These are phyloP conservation scores for Scedosporium boydii DNA, from an alignment of 2,329 filamentous ascomycete genomes.

Conservation along the genomic window DNA sequence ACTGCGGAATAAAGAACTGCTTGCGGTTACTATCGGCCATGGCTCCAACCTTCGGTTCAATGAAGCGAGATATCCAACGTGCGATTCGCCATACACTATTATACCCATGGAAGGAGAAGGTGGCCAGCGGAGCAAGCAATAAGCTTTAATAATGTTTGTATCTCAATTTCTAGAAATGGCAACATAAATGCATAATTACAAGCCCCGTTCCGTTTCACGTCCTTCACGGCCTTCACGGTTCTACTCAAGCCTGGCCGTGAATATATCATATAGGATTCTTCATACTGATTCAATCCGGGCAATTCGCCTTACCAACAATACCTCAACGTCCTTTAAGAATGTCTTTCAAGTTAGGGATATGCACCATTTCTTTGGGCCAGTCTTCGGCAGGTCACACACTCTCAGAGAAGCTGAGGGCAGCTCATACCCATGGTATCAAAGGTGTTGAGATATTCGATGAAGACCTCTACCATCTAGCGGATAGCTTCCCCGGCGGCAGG, in stretches of 20 bases:
- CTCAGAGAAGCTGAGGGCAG: conserved; percentile 57
- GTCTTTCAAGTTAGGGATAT: conserved; percentile 56
- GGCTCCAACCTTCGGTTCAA: no score
- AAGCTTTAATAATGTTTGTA: no score
- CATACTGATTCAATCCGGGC: background rate
- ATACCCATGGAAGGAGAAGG: no score
- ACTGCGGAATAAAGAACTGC: no score
- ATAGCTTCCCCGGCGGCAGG: conserved; percentile 29
- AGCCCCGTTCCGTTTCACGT: background rate
- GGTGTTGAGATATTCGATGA: conserved; percentile 74
- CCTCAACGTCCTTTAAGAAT: conserved; percentile 20
- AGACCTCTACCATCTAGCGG: conserved; percentile 56
- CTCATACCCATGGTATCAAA: conserved; percentile 52
- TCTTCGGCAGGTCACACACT: conserved; percentile 59
- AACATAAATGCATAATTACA: background rate
- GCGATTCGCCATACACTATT: no score
- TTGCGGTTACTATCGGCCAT: no score
- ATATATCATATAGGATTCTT: background rate
- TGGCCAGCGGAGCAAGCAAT: no score
- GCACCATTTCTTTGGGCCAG: conserved; percentile 68
- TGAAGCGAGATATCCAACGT: no score
- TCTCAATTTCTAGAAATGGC: no score
- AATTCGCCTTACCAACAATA: background rate
- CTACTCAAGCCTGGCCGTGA: background rate
- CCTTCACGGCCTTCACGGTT: no score